Evolutionary conservation across 139 green algal genomes (phyloP).

Genomic region (Chlorokybus atmophyticus): DNA sequence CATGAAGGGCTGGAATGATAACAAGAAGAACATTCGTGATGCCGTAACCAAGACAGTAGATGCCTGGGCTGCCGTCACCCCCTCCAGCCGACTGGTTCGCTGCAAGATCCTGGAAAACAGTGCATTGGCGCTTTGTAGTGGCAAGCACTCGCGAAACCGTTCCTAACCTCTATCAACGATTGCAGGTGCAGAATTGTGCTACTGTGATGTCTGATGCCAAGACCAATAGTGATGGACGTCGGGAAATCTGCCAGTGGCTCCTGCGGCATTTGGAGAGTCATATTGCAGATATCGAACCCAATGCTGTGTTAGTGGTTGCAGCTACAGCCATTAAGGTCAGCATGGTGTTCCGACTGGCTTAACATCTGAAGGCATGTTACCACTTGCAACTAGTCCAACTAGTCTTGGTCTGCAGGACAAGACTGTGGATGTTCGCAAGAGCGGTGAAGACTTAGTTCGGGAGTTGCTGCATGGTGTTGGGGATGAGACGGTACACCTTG

Average conservation of each 20-base stretch:
- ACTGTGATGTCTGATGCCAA: constrained; percentile 19
- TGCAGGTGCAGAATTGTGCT: too few relatives aligned
- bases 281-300: background rate
- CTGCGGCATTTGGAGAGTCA: background rate
- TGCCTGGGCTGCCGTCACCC: background rate
- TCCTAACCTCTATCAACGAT: too few relatives aligned
- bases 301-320: too few relatives aligned
- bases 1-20: constrained; percentile 68
- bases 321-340: too few relatives aligned
- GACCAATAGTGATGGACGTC: constrained; percentile 23
- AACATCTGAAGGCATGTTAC: too few relatives aligned
- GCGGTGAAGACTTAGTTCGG: constrained; percentile 34
- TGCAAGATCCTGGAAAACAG: too few relatives aligned
- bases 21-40: constrained; percentile 53
- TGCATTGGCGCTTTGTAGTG: too few relatives aligned
- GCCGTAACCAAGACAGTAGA: constrained; percentile 7
- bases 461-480: constrained; percentile 40
- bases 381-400: too few relatives aligned
- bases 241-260: constrained; percentile 11
- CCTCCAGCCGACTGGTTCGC: background rate
- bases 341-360: too few relatives aligned
- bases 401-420: constrained; percentile 48
- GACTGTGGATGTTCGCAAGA: constrained; percentile 51
- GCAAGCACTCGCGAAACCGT: too few relatives aligned
- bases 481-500: too few relatives aligned